Base-by-base conservation (phyloP, 192 early-diverging fungal genomes). In the Lunasporangiospora selenospora region DNA sequence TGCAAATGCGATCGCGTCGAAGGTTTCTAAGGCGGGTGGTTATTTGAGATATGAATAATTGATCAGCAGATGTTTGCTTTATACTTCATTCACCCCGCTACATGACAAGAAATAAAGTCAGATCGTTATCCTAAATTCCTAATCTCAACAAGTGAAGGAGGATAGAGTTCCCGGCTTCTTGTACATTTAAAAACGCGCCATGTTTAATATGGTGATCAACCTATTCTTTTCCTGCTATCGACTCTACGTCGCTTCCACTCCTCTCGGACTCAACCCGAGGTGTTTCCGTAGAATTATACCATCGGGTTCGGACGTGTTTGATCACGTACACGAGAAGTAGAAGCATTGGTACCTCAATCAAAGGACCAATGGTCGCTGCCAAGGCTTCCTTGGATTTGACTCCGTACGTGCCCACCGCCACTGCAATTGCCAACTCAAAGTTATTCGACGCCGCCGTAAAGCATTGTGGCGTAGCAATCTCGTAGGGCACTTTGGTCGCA, bases 351-450 rank as follows among this genome's bases (percentile, higher is more conserved):
- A 91, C 90, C 65, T 91, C 90, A 38, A 88, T 85, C 62, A 91
- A 70, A 15, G 87, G 87, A 3, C 90, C 90, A 43, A 89, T 82
- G 23, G 83, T 83, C 16, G 87, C 77, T 7, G 85, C 81, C 40
- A 91, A 61, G 3, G 87, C 86, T 55, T 90, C 76, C 38, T 79
- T 70, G 12, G 87, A 89, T 19, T 86, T 75, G 31, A 88, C 77
- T 12, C 90, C 90, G 67, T 81, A 91, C 0, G 78, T 83, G 1
- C 85, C 84, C 9, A 89, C 77, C 8, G 87, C 85, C 10, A 91
- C 83, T 38, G 87, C 88, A 51, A 91, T 89, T 19, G 90, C 88
- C n/a, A 91, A 65, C 61, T 91, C 88, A 56, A 91, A 91, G 51
- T 90, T 90, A 59, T 90, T 90, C 48, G 77, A 79, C 3, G 82